These are phyloP conservation scores for Leccinum fibrillosum DNA, from an alignment of 768 basidiomycete species.

Conservation along the genomic window DNA sequence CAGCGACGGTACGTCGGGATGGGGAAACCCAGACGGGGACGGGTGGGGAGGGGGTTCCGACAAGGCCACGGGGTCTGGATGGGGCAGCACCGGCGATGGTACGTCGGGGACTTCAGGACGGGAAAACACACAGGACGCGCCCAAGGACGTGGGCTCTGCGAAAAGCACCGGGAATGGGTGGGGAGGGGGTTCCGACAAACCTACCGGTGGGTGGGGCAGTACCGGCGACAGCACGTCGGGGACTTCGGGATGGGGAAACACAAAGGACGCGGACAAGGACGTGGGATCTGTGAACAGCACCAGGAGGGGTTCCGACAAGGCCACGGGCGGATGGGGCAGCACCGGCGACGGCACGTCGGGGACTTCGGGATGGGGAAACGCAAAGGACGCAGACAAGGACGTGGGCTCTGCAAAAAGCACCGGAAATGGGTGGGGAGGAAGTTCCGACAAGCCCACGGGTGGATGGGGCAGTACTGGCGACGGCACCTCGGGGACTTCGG, in stretches of 20 bases:
- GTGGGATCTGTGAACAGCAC: neutral
- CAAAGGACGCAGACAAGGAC: neutral
- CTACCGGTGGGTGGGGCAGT: conserved; percentile 2
- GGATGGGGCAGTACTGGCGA: conserved; percentile 2
- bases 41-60: neutral
- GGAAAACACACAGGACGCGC: neutral
- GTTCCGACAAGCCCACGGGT: neutral
- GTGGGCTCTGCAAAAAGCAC: neutral
- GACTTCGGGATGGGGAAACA: conserved; percentile 9
- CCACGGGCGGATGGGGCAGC: neutral
- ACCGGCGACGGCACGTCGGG: neutral
- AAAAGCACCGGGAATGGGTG: neutral
- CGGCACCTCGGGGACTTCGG: conserved; percentile 7
- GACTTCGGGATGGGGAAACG: neutral
- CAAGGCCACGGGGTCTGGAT: neutral
- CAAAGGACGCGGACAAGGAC: neutral
- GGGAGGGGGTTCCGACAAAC: neutral
- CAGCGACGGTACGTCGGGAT: conserved; percentile 1
- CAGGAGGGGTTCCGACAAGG: neutral
- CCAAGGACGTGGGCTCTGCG: neutral
- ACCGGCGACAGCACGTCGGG: neutral
- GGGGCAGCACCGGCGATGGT: neutral
- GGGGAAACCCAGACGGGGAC: conserved; percentile 1
- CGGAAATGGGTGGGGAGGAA: neutral
- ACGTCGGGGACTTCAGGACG: neutral